Evolutionary conservation across 345 rosid genomes (phyloP).

Genomic region (Camelina sativa): DNA sequence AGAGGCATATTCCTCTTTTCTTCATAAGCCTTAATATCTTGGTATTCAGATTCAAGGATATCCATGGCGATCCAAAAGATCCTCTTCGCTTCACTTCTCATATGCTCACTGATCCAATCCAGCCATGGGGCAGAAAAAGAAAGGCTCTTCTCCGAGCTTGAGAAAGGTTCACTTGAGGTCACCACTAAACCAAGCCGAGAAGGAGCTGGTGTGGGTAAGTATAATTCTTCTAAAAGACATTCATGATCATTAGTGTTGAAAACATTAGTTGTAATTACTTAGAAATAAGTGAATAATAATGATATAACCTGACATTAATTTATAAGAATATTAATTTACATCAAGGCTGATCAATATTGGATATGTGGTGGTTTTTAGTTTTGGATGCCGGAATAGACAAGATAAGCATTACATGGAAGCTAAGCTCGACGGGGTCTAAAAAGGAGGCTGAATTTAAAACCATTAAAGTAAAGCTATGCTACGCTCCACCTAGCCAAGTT

Average conservation of each 20-base stretch:
- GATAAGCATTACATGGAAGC: conserved; percentile 40
- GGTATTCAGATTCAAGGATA: conserved; percentile 32
- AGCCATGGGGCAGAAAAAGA: conserved; percentile 28
- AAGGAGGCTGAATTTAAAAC: conserved; percentile 21
- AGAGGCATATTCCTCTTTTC: conserved; percentile 36
- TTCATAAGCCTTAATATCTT: background rate
- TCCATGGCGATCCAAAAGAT: conserved; percentile 46
- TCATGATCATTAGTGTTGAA: background rate
- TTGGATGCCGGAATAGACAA: conserved; percentile 38
- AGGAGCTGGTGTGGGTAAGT: conserved; percentile 51
- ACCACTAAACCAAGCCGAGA: conserved; percentile 46
- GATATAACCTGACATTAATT: background rate
- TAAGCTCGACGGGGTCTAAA: conserved; percentile 28
- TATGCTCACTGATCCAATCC: conserved; percentile 35
- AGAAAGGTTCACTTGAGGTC: conserved; percentile 47
- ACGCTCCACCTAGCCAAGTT: conserved; percentile 47
- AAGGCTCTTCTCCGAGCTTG: conserved; percentile 53
- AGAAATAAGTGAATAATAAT: background rate
- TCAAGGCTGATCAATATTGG: background rate
- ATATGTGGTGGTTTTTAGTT: conserved; percentile 23
- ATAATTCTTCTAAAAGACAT: background rate
- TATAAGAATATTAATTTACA: background rate
- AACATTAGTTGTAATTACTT: background rate
- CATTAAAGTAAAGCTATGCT: conserved; percentile 44
- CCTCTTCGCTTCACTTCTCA: conserved; percentile 43